Conservation (phyloP, 1,284 basidiomycete genomes). For the Rhizopogon hawkerae region DNA sequence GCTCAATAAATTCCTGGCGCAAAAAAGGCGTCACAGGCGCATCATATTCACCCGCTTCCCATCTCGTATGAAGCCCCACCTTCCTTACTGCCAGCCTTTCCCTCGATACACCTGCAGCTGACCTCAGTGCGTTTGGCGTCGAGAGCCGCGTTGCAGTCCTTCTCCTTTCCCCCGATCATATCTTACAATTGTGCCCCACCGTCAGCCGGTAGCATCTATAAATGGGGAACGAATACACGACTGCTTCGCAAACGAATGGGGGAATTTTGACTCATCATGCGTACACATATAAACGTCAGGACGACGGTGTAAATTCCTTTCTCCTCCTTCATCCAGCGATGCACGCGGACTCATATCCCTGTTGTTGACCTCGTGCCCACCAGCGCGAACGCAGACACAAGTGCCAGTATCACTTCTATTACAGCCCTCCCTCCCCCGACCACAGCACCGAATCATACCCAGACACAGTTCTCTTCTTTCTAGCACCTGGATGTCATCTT, state of each 20-base stretch:
- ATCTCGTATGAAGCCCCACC: constrained; percentile 61
- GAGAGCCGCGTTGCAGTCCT: constrained; percentile 46
- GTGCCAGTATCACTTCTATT: constrained; percentile 21
- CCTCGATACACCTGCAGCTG: constrained; percentile 52
- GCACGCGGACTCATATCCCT: not conserved
- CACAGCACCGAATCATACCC: constrained; percentile 14
- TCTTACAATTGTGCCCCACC: constrained; percentile 7
- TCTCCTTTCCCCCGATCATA: constrained; percentile 28
- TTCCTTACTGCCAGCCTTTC: constrained; percentile 63
- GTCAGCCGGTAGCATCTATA: not conserved
- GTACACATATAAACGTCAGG: constrained; percentile 8
- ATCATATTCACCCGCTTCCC: constrained; percentile 58
- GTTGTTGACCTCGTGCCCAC: not conserved
- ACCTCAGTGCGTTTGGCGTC: constrained; percentile 59
- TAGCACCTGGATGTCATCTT: constrained; percentile 28
- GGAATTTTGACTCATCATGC: constrained; percentile 11
- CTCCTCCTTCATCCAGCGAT: constrained; percentile 5
- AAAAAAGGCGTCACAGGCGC: constrained; percentile 58
- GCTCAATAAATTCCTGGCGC: constrained; percentile 68
- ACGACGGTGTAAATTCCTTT: constrained; percentile 5
- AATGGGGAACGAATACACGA: not conserved
- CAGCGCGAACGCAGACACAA: constrained; percentile 1
- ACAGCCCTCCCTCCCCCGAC: constrained; percentile 35
- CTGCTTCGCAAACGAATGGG: constrained; percentile 4
- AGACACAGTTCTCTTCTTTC: constrained; percentile 17